Conservation (phyloP, 2,329 filamentous ascomycete genomes). For the Lachnellula willkommii region DNA sequence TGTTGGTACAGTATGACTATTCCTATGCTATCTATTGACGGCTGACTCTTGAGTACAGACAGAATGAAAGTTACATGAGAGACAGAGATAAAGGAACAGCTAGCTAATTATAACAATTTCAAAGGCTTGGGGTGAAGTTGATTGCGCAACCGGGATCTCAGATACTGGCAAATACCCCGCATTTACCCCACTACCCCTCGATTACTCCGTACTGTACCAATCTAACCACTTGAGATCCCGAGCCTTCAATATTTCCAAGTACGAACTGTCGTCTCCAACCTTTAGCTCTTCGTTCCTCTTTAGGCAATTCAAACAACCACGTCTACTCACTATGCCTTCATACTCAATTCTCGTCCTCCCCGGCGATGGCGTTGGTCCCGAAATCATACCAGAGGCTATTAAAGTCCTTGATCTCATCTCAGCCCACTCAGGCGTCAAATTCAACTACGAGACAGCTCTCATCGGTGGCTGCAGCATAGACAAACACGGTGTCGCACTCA, state of each 20-base stretch:
- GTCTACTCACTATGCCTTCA: background rate
- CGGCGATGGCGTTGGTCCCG: constrained; percentile 43
- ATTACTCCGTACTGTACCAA: background rate
- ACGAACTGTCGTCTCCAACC: background rate
- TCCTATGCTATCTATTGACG: too few species aligned
- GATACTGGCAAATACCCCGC: background rate
- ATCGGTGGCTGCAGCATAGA: constrained; percentile 65
- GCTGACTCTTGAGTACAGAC: too few species aligned
- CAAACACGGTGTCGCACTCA: constrained; percentile 67
- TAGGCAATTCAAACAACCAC: background rate
- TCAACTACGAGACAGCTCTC: background rate
- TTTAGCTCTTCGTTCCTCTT: background rate
- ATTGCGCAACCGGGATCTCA: too few species aligned
- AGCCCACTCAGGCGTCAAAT: background rate
- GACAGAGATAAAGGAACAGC: too few species aligned
- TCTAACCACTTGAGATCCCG: background rate
- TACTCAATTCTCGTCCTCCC: constrained; percentile 38
- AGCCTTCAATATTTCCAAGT: background rate
- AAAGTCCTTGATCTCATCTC: constrained; percentile 41
- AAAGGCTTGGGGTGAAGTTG: too few species aligned
- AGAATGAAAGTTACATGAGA: too few species aligned
- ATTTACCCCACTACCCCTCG: background rate
- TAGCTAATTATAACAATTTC: too few species aligned
- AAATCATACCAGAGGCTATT: constrained; percentile 42
- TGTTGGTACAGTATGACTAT: too few species aligned